Evolutionary conservation across 768 basidiomycete species (phyloP), one percentile per base, ranked within the genome.

Genomic region (Xerocomus potaroensis): DNA sequence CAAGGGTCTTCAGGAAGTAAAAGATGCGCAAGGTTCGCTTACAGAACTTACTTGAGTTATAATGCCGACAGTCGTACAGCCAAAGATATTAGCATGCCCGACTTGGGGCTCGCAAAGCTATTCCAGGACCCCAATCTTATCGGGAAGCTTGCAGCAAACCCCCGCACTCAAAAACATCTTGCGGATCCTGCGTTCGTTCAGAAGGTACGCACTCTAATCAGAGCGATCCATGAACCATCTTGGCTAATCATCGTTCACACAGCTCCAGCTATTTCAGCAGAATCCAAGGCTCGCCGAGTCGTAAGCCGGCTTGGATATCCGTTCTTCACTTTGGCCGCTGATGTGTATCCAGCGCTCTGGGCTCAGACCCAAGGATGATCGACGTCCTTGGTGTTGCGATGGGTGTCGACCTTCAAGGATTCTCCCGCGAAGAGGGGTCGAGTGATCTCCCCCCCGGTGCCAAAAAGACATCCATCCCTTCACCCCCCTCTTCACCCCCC

Each of bases 351-450:
- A 81, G 78, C 36, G 76, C 80, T 58, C 64, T 88, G 56, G 71
- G 80, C 50, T 48, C 44, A 31, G 94, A 97, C 67, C 82, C 94
- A 29, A 80, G 94, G 48, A 92, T 96, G 91, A 90, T 92, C 65
- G 86, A 90, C 61, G 92, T 92, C 14, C 73, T 97, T 35, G 94
- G 94, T 49, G 94, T 83, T 10, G 77, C 91, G 47, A 91, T 97
- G 87, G 91, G 91, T 27, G 77, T 97, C 56, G 91, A 97, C 68
- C 79, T 97, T 69, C 83, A 89, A 67, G 91, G 86, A 47, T 86
- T 89, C 65, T 75, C 80, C 42, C 77, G 92, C 46, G 83, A 86
- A 15, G 90, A 91, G 70, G 92, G 87, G 29, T 90, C 90, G 9
- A 77, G 85, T 45, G 89, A 90, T 44, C 68, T 85, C 38, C 87